These are phyloP conservation scores for Phytophthora sansomeana DNA, from an alignment of 352 stramenopile species.

Conservation along the genomic window DNA sequence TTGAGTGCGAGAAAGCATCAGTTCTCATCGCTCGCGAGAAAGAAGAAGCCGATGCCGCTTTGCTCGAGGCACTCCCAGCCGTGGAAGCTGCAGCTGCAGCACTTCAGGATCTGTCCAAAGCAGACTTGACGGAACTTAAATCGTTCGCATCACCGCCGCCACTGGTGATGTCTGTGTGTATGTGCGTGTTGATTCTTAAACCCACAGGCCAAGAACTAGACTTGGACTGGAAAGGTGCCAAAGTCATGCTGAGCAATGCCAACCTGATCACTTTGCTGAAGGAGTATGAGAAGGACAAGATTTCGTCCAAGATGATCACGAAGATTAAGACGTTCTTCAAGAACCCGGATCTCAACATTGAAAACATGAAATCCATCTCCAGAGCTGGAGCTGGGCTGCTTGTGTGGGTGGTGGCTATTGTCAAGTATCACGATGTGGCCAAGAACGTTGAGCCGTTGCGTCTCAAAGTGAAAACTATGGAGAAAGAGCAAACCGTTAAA, in stretches of 20 bases:
- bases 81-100: conserved; percentile 93
- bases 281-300: conserved; percentile 96
- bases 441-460: conserved; percentile 94
- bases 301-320: conserved; percentile 95
- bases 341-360: conserved; percentile 93
- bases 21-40: conserved; percentile 94
- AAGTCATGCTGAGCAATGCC: conserved; percentile 95
- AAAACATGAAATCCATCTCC: conserved; percentile 96
- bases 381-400: conserved; percentile 91
- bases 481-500: conserved; percentile 93
- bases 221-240: conserved; percentile 94
- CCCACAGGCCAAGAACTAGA: conserved; percentile 93
- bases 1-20: conserved; percentile 91
- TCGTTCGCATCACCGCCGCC: conserved; percentile 94
- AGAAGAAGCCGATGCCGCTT: conserved; percentile 92
- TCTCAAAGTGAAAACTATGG: conserved; percentile 93
- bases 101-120: conserved; percentile 95
- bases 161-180: conserved; percentile 94
- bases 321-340: conserved; percentile 96
- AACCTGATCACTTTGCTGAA: conserved; percentile 93
- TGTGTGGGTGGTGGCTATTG: conserved; percentile 95
- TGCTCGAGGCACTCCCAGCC: conserved; percentile 93
- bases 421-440: conserved; percentile 97
- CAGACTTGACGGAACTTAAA: conserved; percentile 96
- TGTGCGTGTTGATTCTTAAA: conserved; percentile 92